Conservation (phyloP, 2,329 filamentous ascomycete species). For the Dryadomyces sulphureus region DNA sequence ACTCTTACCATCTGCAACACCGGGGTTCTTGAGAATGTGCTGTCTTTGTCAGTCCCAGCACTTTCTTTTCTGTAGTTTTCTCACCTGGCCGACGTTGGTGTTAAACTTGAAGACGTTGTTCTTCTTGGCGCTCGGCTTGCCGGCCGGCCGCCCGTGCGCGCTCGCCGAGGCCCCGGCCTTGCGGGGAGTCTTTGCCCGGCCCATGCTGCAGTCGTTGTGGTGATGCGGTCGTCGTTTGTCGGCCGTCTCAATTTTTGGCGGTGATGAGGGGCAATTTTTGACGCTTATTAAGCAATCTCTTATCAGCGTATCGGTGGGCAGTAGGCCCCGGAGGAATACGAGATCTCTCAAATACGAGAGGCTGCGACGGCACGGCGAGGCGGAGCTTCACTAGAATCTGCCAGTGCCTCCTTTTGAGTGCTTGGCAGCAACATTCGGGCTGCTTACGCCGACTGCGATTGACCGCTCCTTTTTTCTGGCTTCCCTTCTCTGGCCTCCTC, state of each 20-base stretch:
- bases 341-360: neutral
- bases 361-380: too few relatives aligned
- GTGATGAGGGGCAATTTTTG: conserved; percentile 12
- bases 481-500: too few relatives aligned
- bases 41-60: neutral
- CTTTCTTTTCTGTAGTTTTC: neutral
- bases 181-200: conserved; percentile 24
- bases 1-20: conserved; percentile 12
- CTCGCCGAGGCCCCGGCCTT: conserved; percentile 18
- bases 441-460: too few relatives aligned
- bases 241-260: conserved; percentile 8
- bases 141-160: conserved; percentile 13
- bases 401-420: too few relatives aligned
- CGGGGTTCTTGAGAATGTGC: conserved; percentile 64
- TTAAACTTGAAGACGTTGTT: conserved; percentile 98
- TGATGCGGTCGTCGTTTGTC: neutral
- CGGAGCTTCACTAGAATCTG: too few relatives aligned
- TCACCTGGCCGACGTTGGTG: conserved; percentile 56
- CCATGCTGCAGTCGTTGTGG: conserved; percentile 16
- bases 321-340: too few relatives aligned
- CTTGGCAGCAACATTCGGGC: too few relatives aligned
- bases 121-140: conserved; percentile 18
- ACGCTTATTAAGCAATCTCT: neutral
- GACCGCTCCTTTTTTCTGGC: too few relatives aligned
- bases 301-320: conserved; percentile 8